Percentiles rank a stretch among this genome's conserved stretches.
Conservation (phyloP, 129 eudicot genomes). For the Logfia minima region DNA sequence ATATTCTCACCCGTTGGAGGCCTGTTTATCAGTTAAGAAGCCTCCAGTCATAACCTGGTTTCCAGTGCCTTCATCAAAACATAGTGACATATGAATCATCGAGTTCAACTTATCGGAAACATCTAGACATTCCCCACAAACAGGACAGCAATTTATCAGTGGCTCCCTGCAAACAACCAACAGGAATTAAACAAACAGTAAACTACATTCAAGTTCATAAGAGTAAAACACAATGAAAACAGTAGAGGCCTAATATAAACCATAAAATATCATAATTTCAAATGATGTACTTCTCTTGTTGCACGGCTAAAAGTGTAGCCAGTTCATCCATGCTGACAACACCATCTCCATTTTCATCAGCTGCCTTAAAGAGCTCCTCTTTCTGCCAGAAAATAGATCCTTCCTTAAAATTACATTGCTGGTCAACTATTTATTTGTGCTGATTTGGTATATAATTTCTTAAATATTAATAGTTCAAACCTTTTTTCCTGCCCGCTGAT, state of each 20-base stretch:
- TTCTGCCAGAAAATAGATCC: slow-evolving; percentile 48
- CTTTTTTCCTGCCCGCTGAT: slow-evolving; percentile 79
- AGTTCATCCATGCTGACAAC: slow-evolving; percentile 95
- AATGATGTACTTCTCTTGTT: slow-evolving; percentile 78
- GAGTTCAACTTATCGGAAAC: slow-evolving; percentile 63
- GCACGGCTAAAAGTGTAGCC: slow-evolving; percentile 82
- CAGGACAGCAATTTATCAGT: slow-evolving; percentile 80
- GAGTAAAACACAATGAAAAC: background rate
- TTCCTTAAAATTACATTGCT: background rate
- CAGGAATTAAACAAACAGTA: background rate
- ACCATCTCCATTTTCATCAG: slow-evolving; percentile 88
- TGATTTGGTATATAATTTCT: background rate
- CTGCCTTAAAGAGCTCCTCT: slow-evolving; percentile 85
- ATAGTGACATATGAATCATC: slow-evolving; percentile 86
- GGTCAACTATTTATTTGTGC: background rate
- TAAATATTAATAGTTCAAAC: slow-evolving; percentile 37
- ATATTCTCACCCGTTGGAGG: slow-evolving; percentile 73
- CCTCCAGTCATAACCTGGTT: slow-evolving; percentile 95
- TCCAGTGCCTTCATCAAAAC: slow-evolving; percentile 98
- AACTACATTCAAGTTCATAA: background rate
- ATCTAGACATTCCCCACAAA: slow-evolving; percentile 83
- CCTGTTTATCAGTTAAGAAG: slow-evolving; percentile 94
- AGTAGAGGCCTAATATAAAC: slow-evolving; percentile 2
- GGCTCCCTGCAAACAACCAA: slow-evolving; percentile 63
- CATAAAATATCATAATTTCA: background rate